Percentiles rank a stretch among this genome's conserved stretches.
These are phyloP conservation scores for Sideroxylon spinosum DNA, from an alignment of 179 eudicot genomes.

Conservation along the genomic window DNA sequence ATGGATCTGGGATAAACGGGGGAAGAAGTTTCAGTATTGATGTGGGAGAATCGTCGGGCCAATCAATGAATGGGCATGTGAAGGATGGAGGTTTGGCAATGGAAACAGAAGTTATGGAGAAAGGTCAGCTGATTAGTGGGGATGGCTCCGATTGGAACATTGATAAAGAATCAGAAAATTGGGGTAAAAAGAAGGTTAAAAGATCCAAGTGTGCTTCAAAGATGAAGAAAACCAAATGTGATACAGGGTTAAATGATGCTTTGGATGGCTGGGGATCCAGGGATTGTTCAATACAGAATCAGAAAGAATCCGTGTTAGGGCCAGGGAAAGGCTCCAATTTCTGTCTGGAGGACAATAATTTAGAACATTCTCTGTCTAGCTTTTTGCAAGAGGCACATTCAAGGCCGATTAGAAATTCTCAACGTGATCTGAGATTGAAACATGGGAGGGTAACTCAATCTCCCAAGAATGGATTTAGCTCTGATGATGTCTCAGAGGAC, in stretches of 20 bases:
- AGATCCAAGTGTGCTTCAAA: conserved; percentile 29
- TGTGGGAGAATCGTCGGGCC: conserved; percentile 29
- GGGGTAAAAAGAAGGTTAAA: conserved; percentile 27
- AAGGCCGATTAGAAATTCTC: conserved; percentile 42
- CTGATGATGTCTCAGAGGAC: conserved; percentile 27
- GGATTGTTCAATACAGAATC: conserved; percentile 22
- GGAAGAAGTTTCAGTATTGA: conserved; percentile 26
- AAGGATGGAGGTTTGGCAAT: conserved; percentile 25
- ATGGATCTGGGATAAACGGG: conserved; percentile 25
- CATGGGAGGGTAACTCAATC: conserved; percentile 28
- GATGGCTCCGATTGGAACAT: conserved; percentile 22
- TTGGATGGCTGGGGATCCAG: conserved; percentile 20
- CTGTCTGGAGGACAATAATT: conserved; percentile 30
- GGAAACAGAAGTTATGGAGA: conserved; percentile 20
- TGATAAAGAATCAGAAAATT: conserved; percentile 20
- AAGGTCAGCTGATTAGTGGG: conserved; percentile 20
- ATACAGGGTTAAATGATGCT: conserved; percentile 13
- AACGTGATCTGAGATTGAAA: conserved; percentile 31
- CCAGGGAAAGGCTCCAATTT: conserved; percentile 13
- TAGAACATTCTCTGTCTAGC: conserved; percentile 63
- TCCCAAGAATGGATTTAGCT: conserved; percentile 26
- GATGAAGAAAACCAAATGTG: conserved; percentile 17
- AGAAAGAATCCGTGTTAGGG: conserved; percentile 22
- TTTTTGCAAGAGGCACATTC: conserved; percentile 59
- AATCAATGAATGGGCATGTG: conserved; percentile 20